Conservation (phyloP, 768 basidiomycete species). For the Sporobolomyces phaffii region DNA sequence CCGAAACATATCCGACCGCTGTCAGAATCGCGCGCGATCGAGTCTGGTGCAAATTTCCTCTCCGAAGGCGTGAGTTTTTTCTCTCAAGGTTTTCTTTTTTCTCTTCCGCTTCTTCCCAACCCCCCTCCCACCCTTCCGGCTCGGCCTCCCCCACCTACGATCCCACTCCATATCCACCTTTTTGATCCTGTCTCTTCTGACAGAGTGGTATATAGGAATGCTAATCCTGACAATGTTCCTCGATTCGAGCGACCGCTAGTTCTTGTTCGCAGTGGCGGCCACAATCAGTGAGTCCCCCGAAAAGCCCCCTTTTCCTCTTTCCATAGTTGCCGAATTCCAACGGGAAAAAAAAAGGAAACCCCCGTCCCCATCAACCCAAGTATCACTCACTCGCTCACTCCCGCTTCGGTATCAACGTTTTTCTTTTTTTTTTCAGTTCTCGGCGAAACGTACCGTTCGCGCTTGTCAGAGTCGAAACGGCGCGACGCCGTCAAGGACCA, state of each 20-base stretch:
- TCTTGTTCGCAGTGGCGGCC: slow-evolving; percentile 20
- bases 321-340: background rate
- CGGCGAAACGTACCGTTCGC: slow-evolving; percentile 29
- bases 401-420: too few species aligned
- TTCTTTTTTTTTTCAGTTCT: slow-evolving; percentile 4
- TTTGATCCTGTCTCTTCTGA: too few species aligned
- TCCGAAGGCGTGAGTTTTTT: slow-evolving; percentile 18
- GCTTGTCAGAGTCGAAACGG: slow-evolving; percentile 13
- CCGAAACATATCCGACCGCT: slow-evolving; percentile 35
- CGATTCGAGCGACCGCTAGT: slow-evolving; percentile 2
- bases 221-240: too few species aligned
- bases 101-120: too few species aligned
- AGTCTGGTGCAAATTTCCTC: slow-evolving; percentile 35
- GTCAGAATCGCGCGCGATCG: slow-evolving; percentile 34
- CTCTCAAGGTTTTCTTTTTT: too few species aligned
- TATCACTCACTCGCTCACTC: too few species aligned
- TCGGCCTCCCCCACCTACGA: too few species aligned
- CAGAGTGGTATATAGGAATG: too few species aligned
- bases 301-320: background rate
- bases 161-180: too few species aligned
- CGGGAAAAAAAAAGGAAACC: too few species aligned
- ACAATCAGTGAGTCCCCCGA: slow-evolving; percentile 12
- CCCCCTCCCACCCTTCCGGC: too few species aligned
- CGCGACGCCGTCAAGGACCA: slow-evolving; percentile 24
- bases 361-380: too few species aligned